phyloP scores from a whole-genome alignment of 2,329 filamentous ascomycete genomes.

The Xylaria sp. region DNA sequence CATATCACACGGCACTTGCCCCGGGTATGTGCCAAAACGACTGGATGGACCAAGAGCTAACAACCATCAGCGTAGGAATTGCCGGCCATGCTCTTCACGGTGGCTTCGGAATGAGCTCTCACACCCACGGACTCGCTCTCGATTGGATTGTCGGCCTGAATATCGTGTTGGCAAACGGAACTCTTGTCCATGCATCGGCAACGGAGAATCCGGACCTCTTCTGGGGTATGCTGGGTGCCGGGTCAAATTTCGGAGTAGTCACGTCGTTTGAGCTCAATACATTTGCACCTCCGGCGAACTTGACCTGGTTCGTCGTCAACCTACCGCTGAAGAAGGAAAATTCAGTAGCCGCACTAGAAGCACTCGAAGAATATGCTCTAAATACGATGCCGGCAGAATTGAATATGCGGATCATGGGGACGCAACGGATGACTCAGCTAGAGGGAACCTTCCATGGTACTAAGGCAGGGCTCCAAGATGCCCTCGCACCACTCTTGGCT shows the following conservation, averaged over 20 bases:
- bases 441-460: conserved; percentile 48
- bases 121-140: conserved; percentile 52
- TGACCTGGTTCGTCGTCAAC: conserved; percentile 41
- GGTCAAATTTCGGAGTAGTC: conserved; percentile 43
- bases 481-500: conserved; percentile 43
- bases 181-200: conserved; percentile 38
- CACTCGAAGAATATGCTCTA: conserved; percentile 37
- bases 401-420: conserved; percentile 50
- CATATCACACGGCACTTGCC: conserved; percentile 46
- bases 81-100: conserved; percentile 46
- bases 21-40: conserved; percentile 40
- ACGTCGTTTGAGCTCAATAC: conserved; percentile 41
- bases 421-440: conserved; percentile 43
- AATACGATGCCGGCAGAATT: conserved; percentile 48
- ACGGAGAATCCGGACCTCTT: conserved; percentile 42
- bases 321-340: conserved; percentile 38
- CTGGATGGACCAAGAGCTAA: conserved; percentile 19
- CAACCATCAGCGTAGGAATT: conserved; percentile 41
- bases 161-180: conserved; percentile 40
- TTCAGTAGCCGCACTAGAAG: conserved; percentile 55
- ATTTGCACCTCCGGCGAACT: conserved; percentile 39
- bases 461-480: conserved; percentile 41
- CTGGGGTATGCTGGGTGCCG: conserved; percentile 43
- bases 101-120: conserved; percentile 46
- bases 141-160: conserved; percentile 50